Base-by-base conservation (phyloP, 495 filamentous ascomycete species). In the Niebla homalea region DNA sequence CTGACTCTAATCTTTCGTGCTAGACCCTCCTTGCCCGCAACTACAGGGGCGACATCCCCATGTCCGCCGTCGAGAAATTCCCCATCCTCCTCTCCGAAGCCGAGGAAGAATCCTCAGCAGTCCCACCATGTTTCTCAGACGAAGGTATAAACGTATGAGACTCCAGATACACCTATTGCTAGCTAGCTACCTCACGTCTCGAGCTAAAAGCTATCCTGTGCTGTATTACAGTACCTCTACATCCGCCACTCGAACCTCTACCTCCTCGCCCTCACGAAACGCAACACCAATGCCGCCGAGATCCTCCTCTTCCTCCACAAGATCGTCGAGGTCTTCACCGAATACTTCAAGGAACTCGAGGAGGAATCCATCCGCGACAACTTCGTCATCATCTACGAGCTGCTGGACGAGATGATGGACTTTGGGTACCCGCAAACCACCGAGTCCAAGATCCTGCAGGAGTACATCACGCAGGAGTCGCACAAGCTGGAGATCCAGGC, bases 331-430 rank as follows among this genome's bases (percentile, higher is more conserved):
- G 93, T 97, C 43, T 97, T 99, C 62, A 97, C 93, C 39, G 93
- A 99, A 66, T 99, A 99, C 71, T 99, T 99, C 74, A 99, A 99
- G 65, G 90, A 94, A 60, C 77, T 99, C 47, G 93, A 99, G 66
- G 93, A 99, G 67, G 93, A 99, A 68, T 94, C 87, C 65, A 99
- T 99, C 63, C 84, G 93, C 49, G 93, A 99, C 70, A 99, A 99
- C 72, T 99, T 97, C 59, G 93, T 99, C 66, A 78, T 99, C 60
- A 99, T 99, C 60, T 99, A 99, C 73, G 93, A 99, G 69, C 69
- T 99, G 48, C 78, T 99, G 55, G 93, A 99, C 64, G 93, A 99
- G 71, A 99, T 99, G 93, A 99, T 99, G 93, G 93, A 99, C 66
- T 99, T 97, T 70, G 93, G 93, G 44, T 95, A 99, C 66, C 93